These are phyloP conservation scores for Hyaloscypha finlandica DNA, from an alignment of 495 filamentous ascomycete species.

Conservation along the genomic window DNA sequence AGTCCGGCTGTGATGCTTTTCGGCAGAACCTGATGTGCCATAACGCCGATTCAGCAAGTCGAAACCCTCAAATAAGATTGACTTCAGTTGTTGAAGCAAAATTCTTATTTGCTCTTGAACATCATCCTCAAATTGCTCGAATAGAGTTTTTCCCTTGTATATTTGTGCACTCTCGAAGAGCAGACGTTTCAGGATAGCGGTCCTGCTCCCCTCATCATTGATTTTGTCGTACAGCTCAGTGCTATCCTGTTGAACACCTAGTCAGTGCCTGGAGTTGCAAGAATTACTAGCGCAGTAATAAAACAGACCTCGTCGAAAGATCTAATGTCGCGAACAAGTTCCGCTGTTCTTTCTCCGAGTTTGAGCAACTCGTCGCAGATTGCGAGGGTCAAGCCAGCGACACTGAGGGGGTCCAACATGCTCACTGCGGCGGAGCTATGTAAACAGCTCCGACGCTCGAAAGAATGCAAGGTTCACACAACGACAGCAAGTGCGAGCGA, in stretches of 20 bases:
- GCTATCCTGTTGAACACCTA: background rate
- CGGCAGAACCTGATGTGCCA: conserved; percentile 10
- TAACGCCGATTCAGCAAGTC: conserved; percentile 11
- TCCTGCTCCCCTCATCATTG: background rate
- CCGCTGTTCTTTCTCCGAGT: conserved; percentile 9
- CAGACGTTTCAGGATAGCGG: background rate
- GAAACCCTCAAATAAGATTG: conserved; percentile 4
- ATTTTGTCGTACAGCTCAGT: conserved; percentile 3
- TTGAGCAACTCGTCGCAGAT: conserved; percentile 20
- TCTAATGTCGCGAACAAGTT: conserved; percentile 3
- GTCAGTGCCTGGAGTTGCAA: no score
- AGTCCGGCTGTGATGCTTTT: no score
- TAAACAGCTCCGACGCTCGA: no score
- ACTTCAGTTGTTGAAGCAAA: background rate
- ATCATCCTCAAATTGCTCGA: conserved; percentile 18
- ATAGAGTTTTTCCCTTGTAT: conserved; percentile 3
- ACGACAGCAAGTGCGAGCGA: no score
- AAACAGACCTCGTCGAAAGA: conserved; percentile 14
- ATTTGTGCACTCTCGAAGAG: conserved; percentile 3
- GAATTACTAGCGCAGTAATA: no score
- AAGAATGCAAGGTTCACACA: no score
- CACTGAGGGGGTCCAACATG: conserved; percentile 9
- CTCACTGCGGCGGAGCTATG: no score
- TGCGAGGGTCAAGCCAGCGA: conserved; percentile 8
- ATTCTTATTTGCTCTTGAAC: conserved; percentile 12